Percentiles rank a stretch among this genome's conserved stretches.
Conservation (phyloP, 345 rosid species). For the Dovyalis caffra region DNA sequence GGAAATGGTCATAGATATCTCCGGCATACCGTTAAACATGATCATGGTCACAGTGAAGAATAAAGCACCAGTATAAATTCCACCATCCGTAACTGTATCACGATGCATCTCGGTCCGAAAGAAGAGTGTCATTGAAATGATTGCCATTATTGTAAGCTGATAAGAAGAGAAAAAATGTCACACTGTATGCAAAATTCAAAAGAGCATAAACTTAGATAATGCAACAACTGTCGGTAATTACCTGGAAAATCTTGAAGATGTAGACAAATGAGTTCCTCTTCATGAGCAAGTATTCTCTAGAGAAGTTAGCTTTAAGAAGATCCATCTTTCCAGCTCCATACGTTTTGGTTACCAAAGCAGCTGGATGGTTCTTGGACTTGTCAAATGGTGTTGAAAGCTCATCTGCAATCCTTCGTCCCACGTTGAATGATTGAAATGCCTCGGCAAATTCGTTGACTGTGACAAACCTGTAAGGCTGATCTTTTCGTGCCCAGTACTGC, state of each 20-base stretch:
- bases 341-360: constrained; percentile 46
- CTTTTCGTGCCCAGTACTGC: constrained; percentile 57
- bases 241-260: constrained; percentile 57
- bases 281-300: constrained; percentile 60
- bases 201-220: background rate
- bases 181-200: background rate
- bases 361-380: constrained; percentile 48
- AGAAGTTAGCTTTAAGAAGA: constrained; percentile 48
- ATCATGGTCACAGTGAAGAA: constrained; percentile 49
- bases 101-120: constrained; percentile 38
- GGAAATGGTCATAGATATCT: constrained; percentile 69
- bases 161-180: background rate
- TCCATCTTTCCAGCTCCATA: constrained; percentile 55
- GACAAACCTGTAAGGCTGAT: constrained; percentile 50
- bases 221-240: constrained; percentile 10
- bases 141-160: constrained; percentile 33
- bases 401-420: constrained; percentile 33
- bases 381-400: constrained; percentile 54
- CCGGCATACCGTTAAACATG: constrained; percentile 72
- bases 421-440: constrained; percentile 46
- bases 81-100: constrained; percentile 42
- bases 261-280: constrained; percentile 56
- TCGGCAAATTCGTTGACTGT: constrained; percentile 48
- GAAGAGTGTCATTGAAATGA: constrained; percentile 31
- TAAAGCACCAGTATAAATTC: constrained; percentile 54